Evolutionary conservation across 1,139 yeast species (phyloP).

Genomic region (Tardiomyces digboiensis): DNA sequence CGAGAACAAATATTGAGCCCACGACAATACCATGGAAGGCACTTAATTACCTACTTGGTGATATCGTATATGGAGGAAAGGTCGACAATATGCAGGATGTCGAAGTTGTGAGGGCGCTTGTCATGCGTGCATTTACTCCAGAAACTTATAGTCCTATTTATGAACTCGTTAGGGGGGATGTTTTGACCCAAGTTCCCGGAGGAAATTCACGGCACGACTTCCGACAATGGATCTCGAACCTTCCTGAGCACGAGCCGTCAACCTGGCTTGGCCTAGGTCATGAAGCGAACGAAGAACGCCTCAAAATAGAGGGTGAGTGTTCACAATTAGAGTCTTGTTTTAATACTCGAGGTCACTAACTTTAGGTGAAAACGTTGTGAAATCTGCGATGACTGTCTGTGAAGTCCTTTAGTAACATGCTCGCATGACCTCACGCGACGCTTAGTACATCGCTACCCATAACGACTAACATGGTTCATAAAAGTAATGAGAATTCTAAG

Average conservation of each 20-base stretch:
- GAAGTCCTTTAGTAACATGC: too few species aligned
- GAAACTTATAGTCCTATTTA: constrained; percentile 30
- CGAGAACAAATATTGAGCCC: constrained; percentile 36
- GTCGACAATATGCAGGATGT: constrained; percentile 42
- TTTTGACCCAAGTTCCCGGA: constrained; percentile 38
- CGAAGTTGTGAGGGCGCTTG: constrained; percentile 21
- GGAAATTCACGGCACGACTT: constrained; percentile 32
- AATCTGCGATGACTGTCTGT: neutral
- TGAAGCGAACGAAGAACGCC: constrained; percentile 28
- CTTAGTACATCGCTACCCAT: too few species aligned
- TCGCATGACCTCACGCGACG: too few species aligned
- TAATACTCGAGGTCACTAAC: too few species aligned
- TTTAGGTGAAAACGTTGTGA: constrained; percentile 1
- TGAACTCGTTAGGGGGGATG: constrained; percentile 25
- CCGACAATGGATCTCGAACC: constrained; percentile 38
- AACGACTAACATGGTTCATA: too few species aligned
- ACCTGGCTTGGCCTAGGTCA: constrained; percentile 53
- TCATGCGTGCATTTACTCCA: constrained; percentile 24
- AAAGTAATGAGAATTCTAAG: too few species aligned
- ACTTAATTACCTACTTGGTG: constrained; percentile 40
- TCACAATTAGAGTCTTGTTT: too few species aligned
- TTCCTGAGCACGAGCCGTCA: constrained; percentile 55
- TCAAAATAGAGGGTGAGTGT: neutral
- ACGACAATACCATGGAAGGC: constrained; percentile 49
- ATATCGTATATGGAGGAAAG: constrained; percentile 68